Evolutionary conservation across 2,329 filamentous ascomycete species (phyloP).

Genomic region (Fusarium chaquense): DNA sequence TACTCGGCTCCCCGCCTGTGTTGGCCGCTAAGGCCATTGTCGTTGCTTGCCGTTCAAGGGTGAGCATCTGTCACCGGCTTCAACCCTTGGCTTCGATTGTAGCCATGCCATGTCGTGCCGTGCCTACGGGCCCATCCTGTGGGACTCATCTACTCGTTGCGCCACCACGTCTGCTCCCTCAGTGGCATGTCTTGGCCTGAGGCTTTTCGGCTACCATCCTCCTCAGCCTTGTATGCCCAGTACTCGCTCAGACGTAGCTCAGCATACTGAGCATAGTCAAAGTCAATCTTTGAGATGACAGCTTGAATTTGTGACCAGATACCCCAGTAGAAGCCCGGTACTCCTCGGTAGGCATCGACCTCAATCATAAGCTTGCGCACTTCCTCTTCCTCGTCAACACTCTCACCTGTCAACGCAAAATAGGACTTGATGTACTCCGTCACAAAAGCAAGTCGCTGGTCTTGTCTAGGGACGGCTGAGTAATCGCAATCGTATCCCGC

Average conservation of each 20-base stretch:
- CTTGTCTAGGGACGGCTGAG: conserved; percentile 80
- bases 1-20: conserved; percentile 14
- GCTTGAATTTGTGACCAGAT: conserved; percentile 97
- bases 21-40: conserved; percentile 16
- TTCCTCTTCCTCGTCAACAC: conserved; percentile 69
- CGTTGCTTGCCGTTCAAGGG: conserved; percentile 18
- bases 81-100: conserved; percentile 21
- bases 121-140: conserved; percentile 6
- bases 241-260: conserved; percentile 90
- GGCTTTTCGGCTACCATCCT: conserved; percentile 68
- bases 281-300: conserved; percentile 93
- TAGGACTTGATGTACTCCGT: conserved; percentile 85
- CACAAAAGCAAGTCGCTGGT: conserved; percentile 84
- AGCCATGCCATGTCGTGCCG: background rate
- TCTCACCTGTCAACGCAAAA: conserved; percentile 62
- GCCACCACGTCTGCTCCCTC: conserved; percentile 83
- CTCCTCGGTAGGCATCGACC: conserved; percentile 87
- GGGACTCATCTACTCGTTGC: conserved; percentile 37
- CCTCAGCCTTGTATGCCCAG: conserved; percentile 87
- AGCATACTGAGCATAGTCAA: conserved; percentile 94
- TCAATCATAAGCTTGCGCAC: conserved; percentile 78
- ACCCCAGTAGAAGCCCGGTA: conserved; percentile 92
- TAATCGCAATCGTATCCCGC: conserved; percentile 96
- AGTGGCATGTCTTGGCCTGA: conserved; percentile 73
- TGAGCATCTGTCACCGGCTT: conserved; percentile 18